Percentiles rank a stretch among this genome's conserved stretches.
Conservation (phyloP, 208 protist genomes). For the Novymonas esmeraldas region DNA sequence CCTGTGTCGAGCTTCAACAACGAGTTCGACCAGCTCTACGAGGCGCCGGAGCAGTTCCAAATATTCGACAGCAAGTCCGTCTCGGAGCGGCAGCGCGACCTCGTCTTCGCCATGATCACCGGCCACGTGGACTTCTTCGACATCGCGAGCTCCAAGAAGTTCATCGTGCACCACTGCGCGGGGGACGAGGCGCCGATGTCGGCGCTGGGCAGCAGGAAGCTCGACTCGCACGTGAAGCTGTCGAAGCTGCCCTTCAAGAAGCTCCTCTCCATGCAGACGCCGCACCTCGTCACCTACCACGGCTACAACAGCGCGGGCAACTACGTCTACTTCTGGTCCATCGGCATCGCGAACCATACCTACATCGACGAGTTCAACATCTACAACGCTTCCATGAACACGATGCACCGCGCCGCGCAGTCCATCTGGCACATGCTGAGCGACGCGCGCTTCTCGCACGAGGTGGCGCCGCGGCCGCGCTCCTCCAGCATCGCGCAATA, state of each 20-base stretch:
- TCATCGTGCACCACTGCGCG: conserved; percentile 84
- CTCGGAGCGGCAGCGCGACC: conserved; percentile 70
- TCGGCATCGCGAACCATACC: conserved; percentile 89
- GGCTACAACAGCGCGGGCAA: conserved; percentile 77
- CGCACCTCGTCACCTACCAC: conserved; percentile 85
- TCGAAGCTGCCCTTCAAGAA: conserved; percentile 84
- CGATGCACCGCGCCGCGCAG: conserved; percentile 85
- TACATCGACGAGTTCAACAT: conserved; percentile 91
- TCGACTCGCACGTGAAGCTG: conserved; percentile 65
- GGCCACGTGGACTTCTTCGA: conserved; percentile 81
- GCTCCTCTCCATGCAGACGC: conserved; percentile 84
- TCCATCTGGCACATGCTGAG: conserved; percentile 84
- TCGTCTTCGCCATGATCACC: conserved; percentile 86
- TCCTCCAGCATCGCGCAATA: conserved; percentile 79
- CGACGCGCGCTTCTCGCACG: conserved; percentile 77
- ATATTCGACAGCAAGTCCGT: conserved; percentile 91
- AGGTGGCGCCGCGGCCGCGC: conserved; percentile 73
- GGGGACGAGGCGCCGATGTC: conserved; percentile 49
- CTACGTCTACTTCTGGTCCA: conserved; percentile 89
- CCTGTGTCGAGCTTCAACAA: conserved; percentile 91
- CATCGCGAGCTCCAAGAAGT: conserved; percentile 57
- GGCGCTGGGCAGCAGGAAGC: conserved; percentile 40
- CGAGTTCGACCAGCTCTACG: conserved; percentile 72
- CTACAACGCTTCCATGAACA: conserved; percentile 81
- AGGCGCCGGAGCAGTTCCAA: conserved; percentile 79